A percentile compares a stretch with the other conserved stretches of the same genome.
These are phyloP conservation scores for Mortierella sp. DNA, from an alignment of 371 early-diverging fungal species.

Conservation along the genomic window DNA sequence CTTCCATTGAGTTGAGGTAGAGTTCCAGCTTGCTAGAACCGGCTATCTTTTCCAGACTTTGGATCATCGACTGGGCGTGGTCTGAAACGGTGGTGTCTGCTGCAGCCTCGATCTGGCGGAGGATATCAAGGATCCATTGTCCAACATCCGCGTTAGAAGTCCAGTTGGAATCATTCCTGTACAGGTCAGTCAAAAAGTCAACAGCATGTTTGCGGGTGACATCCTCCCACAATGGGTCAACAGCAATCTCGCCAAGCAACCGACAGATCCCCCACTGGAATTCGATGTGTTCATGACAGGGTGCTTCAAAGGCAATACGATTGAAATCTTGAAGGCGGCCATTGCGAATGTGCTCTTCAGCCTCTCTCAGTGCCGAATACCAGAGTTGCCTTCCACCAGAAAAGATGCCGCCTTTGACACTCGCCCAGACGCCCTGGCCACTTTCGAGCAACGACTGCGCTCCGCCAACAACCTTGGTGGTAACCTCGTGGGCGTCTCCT, in stretches of 20 bases:
- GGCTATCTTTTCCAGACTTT: background rate
- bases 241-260: background rate
- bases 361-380: background rate
- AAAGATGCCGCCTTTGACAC: background rate
- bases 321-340: background rate
- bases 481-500: background rate
- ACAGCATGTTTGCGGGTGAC: background rate
- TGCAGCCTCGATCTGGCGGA: background rate
- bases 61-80: background rate
- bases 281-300: background rate
- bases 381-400: background rate
- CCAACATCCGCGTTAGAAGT: no score
- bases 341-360: background rate
- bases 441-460: background rate
- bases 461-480: background rate
- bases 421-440: background rate
- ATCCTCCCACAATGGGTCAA: background rate
- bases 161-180: background rate
- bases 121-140: background rate
- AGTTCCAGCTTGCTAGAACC: background rate
- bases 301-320: background rate
- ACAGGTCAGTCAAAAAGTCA: background rate
- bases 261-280: background rate
- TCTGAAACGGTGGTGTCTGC: background rate
- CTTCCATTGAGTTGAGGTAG: background rate